Base-by-base conservation (phyloP, 805 yeast genomes). In the Sugiyamaella boreocaroliniensis region DNA sequence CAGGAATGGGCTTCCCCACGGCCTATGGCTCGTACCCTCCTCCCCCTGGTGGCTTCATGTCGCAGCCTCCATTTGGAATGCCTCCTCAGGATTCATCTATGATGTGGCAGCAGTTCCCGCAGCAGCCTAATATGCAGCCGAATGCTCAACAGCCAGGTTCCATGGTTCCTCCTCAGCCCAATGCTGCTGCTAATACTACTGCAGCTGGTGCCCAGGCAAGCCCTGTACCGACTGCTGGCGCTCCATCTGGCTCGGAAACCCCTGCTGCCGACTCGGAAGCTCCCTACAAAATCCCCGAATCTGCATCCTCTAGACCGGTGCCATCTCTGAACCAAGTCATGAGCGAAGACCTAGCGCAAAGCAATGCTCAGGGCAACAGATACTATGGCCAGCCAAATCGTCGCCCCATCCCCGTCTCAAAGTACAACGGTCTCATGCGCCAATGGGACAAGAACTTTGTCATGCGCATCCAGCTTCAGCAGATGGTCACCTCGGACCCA, bases 371-470 rank as follows among this genome's bases (percentile, higher is more conserved):
- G 41, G 50, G 52, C 26, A 60, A 57, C 18, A 49, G 55, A 32
- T 45, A 55, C 47, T 52, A 58, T 40, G 50, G 52, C 45, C 49
- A 54, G 46, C 48, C 59, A 26, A 49, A 22, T 22, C 26, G 26
- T 22, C 26, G 26, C 6, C 26, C 26, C 6, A 22, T 22, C 6
- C 26, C 26, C 6, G 86, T 89, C 62, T 76, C 86, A 65, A 82
- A 81, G 64, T 88, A 84, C 72, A 86, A 93, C 29, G 97, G 97
- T 58, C 81, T 93, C 58, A 93, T 93, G 99, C 88, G 89, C 63
- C 96, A 96, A 53, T 86, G 92, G 72, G 99, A 93, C 69, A 90
- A 90, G 72, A 97, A 92, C 71, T 89, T 87, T 65, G 92, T 93
- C 48, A 89, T 97, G 44, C 80, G 97, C 67, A 84, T 90, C 65